A percentile compares a stretch with the other conserved stretches of the same genome.
Conservation (phyloP, 768 basidiomycete species). For the Psilocybe cubensis region DNA sequence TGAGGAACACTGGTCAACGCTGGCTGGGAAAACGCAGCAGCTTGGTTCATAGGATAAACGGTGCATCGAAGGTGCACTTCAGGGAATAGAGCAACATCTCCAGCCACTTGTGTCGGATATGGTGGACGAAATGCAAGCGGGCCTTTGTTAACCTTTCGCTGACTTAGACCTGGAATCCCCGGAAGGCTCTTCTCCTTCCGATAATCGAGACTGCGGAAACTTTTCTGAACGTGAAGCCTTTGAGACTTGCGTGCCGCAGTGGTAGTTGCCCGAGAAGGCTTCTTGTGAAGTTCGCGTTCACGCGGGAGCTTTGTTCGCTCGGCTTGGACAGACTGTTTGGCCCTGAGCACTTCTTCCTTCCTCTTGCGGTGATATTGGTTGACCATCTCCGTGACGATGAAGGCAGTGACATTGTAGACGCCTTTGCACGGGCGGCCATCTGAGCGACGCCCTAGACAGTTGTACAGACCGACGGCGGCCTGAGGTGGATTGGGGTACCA, state of each 20-base stretch:
- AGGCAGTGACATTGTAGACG: conserved; percentile 17
- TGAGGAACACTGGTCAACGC: not conserved
- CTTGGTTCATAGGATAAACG: not conserved
- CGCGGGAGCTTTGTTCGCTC: not conserved
- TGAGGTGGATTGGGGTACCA: conserved; percentile 33
- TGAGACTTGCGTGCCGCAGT: not conserved
- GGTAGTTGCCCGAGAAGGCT: not conserved
- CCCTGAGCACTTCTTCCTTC: not conserved
- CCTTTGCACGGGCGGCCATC: conserved; percentile 25
- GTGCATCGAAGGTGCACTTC: not conserved
- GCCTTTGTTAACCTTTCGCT: not conserved
- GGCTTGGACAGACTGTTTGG: not conserved
- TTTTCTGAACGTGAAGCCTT: not conserved
- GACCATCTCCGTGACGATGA: conserved; percentile 2
- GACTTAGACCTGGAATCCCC: conserved; percentile 3
- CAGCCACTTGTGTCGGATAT: not conserved
- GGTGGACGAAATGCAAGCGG: not conserved
- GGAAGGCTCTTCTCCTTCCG: conserved; percentile 9
- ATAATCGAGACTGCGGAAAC: not conserved
- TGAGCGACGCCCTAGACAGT: conserved; percentile 23
- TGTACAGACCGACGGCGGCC: conserved; percentile 29
- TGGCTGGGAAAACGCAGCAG: not conserved
- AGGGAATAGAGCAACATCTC: not conserved
- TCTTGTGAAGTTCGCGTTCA: not conserved
- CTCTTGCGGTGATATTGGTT: conserved; percentile 3